phyloP scores from a whole-genome alignment of 768 basidiomycete genomes.

The Boletus subcaerulescens region DNA sequence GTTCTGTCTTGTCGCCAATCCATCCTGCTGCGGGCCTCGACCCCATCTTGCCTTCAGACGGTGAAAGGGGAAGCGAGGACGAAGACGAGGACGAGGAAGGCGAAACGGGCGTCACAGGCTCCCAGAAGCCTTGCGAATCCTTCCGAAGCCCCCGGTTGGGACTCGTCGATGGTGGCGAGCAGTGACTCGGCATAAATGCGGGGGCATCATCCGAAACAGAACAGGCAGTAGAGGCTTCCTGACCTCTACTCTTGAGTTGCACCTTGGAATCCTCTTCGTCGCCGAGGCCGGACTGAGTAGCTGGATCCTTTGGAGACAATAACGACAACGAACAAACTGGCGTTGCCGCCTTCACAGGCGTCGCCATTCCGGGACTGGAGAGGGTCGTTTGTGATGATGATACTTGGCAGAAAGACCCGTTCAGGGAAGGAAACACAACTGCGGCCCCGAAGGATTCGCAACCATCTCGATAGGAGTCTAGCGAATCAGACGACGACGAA shows the following conservation, averaged over 20 bases:
- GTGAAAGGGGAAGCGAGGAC: constrained; percentile 16
- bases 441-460: constrained; percentile 6
- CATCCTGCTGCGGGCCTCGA: neutral
- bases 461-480: neutral
- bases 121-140: constrained; percentile 30
- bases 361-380: neutral
- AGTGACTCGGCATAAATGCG: constrained; percentile 5
- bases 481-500: neutral
- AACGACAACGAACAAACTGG: neutral
- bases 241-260: neutral
- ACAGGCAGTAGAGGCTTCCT: neutral
- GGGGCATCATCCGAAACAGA: constrained; percentile 1
- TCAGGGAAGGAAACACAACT: constrained; percentile 26
- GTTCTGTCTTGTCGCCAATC: neutral
- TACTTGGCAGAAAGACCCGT: constrained; percentile 21
- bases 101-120: constrained; percentile 12
- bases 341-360: too few relatives aligned
- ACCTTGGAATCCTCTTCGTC: constrained; percentile 1
- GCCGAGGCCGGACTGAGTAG: neutral
- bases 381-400: neutral
- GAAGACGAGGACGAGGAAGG: constrained; percentile 20
- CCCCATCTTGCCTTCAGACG: constrained; percentile 5
- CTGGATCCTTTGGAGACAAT: neutral
- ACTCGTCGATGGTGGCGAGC: constrained; percentile 10
- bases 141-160: constrained; percentile 14